Base-by-base conservation (phyloP, 306 rosid genomes). In the Cicer pinnatifidum region DNA sequence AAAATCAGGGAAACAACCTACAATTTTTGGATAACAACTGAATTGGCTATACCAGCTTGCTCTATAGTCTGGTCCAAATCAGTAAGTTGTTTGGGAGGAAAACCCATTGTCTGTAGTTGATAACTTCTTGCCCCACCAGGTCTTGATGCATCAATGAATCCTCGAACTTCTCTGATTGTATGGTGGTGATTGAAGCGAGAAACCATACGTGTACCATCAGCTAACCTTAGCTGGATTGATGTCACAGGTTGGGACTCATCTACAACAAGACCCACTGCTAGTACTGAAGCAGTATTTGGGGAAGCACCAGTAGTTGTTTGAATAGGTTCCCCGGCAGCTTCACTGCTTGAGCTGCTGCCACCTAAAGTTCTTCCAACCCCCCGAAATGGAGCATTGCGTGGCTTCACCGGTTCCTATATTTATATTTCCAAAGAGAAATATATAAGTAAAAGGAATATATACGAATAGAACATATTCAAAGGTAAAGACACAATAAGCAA, bases 181-280 rank as follows among this genome's bases (percentile, higher is more conserved):
- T 91, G 99, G 83, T 78, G 86, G 85, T 81, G 73, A 82, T 94
- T 94, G 89, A 94, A 91, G 54, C 91, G 97, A 61, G 97, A 87
- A 44, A 94, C 89, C 96, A 94, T 89, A 39, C 97, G 93, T 0
- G 99, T 94, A 44, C 99, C 99, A 81, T 94, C 99, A 2, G 97
- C 92, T 82, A 94, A 78, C 83, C 99, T 88, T 46, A 94, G 83
- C 84, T 94, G 97, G 80, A 94, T 85, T 71, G 99, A 94, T 37
- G 97, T 94, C 35, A 85, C 76, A 8, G 99, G 96, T 58, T 71
- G 80, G 5, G 97, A 77, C 62, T 88, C 86, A 69, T 94, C 91
- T 4, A 91, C 87, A 9, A 86, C 83, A 82, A 94, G 75, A 67
- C 99, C 95, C 83, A 77, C 23, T 6, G 84, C 76, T 62, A 91